Evolutionary conservation across 2,329 filamentous ascomycete species (phyloP), one percentile per base, ranked within the genome.

Genomic region (Penicillium sp.): DNA sequence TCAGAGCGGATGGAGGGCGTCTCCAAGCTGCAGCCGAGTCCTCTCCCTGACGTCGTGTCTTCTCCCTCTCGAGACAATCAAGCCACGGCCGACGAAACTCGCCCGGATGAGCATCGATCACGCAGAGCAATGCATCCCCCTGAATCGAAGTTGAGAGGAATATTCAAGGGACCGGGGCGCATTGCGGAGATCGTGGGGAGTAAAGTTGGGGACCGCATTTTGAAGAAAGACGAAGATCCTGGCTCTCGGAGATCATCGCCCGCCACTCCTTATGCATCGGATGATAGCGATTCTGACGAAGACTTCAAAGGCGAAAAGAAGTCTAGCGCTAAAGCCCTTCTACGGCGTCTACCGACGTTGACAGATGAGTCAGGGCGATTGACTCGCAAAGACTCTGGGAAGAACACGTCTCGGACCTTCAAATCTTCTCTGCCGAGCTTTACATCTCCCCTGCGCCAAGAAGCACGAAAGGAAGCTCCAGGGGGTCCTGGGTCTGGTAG

Each of bases 151-250:
- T 76, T 89, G 8, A 81, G 84, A 35, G 83, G 86, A 6, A 84
- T 95, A 40, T 86, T 95, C 70, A 92, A 89, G 70, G 85, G 84
- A 0, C 62, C 62, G 2, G 81, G 83, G 41, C 79, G 87, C 47
- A 83, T 92, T 54, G 87, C 89, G 53, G 87, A 82, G 27, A 78
- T 89, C 27, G 80, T 95, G 2, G 79, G 80, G n/a, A 77, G 76
- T 53, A 81, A 79, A 59, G 77, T 85, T 29, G 80, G 81, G 13
- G 81, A 82, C 41, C 74, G 80, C 36, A 78, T 85, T 18, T 75
- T 82, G 67, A 80, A 77, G 57, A 80, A 78, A 59, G 82, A 86
- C 28, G 63, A 69, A 18, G 67, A 62, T 28, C 66, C 71, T 11
- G 71, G 73, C 56, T 73, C 71, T 49, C 66, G 64, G 36, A 67